Conservation (phyloP, 208 protist species). For the Kentomonas sorsogonicus region DNA sequence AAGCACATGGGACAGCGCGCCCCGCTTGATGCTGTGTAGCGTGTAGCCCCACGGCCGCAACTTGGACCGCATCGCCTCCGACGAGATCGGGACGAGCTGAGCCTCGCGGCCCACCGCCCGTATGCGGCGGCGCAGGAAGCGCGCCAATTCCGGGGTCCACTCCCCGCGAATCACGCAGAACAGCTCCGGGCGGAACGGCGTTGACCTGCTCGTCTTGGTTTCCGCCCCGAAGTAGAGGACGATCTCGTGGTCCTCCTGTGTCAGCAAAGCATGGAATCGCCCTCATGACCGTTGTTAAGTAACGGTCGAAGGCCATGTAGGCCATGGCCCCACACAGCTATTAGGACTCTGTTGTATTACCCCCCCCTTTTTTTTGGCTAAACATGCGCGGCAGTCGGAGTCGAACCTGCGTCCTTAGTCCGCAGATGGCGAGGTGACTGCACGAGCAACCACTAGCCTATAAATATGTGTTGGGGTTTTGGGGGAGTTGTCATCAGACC, state of each 20-base stretch:
- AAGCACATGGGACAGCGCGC: slow-evolving; percentile 9
- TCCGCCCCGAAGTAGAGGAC: slow-evolving; percentile 8
- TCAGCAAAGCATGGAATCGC: no score
- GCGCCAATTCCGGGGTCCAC: neutral
- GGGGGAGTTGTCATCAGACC: no score
- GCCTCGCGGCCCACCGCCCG: neutral
- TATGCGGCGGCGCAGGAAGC: neutral
- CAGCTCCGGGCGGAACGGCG: slow-evolving; percentile 3
- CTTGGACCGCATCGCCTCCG: neutral
- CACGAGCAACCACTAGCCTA: no score
- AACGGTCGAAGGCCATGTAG: no score
- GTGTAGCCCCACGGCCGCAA: slow-evolving; percentile 8
- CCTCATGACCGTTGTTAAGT: no score
- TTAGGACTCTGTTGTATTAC: no score
- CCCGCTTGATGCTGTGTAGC: slow-evolving; percentile 14
- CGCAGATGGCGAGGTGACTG: no score
- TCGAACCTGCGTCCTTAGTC: no score
- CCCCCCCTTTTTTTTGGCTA: no score
- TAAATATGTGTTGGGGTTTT: no score
- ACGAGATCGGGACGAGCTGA: slow-evolving; percentile 11
- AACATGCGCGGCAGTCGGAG: no score
- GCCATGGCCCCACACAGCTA: no score
- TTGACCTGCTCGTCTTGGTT: slow-evolving; percentile 3
- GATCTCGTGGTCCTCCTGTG: neutral
- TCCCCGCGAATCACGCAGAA: slow-evolving; percentile 7